A percentile compares a stretch with the other conserved stretches of the same genome.
These are phyloP conservation scores for Hanseniaspora opuntiae DNA, from an alignment of 805 yeast genomes.

Conservation along the genomic window DNA sequence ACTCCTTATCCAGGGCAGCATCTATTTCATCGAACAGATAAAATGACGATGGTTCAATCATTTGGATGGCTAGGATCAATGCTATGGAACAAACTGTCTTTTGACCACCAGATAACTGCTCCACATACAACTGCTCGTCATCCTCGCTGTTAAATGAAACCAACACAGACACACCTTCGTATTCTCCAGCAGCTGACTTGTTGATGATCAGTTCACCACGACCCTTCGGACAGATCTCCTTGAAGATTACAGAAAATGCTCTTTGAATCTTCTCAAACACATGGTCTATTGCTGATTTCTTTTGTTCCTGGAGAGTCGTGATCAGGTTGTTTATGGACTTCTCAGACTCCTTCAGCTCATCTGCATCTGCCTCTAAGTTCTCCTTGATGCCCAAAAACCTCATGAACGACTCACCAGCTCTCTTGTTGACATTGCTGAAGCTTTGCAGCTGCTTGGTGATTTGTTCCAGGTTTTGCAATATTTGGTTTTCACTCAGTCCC, in stretches of 20 bases:
- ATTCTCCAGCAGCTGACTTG: conserved; percentile 29
- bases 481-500: conserved; percentile 34
- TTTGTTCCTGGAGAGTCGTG: conserved; percentile 54
- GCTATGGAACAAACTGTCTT: conserved; percentile 94
- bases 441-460: conserved; percentile 46
- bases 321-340: conserved; percentile 63
- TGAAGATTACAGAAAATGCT: conserved; percentile 64
- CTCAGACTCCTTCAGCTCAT: conserved; percentile 57
- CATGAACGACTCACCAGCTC: conserved; percentile 72
- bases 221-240: conserved; percentile 71
- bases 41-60: conserved; percentile 93
- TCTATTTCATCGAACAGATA: conserved; percentile 93
- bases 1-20: conserved; percentile 87
- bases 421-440: conserved; percentile 70
- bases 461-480: conserved; percentile 40
- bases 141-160: conserved; percentile 80
- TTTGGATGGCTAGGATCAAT: conserved; percentile 81
- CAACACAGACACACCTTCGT: conserved; percentile 68
- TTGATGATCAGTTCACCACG: conserved; percentile 60
- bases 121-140: conserved; percentile 76
- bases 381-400: conserved; percentile 62
- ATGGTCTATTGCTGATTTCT: conserved; percentile 65
- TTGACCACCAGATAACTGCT: conserved; percentile 93
- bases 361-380: conserved; percentile 48
- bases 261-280: conserved; percentile 66